Evolutionary conservation across 805 yeast genomes (phyloP).

Genomic region (Candida oleophila): DNA sequence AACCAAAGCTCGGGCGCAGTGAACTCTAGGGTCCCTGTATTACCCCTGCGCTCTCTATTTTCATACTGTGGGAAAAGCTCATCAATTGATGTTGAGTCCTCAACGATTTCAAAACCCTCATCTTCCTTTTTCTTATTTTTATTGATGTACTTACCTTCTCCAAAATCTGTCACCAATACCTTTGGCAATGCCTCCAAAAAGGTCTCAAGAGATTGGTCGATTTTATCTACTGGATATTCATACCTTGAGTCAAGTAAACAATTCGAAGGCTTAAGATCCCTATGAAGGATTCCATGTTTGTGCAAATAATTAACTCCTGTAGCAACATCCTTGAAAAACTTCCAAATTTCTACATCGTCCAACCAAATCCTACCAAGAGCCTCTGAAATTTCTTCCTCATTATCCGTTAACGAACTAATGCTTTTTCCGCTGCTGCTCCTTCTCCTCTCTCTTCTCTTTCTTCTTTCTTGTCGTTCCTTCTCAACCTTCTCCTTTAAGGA

Average conservation of each 20-base stretch:
- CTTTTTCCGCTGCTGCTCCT: background rate
- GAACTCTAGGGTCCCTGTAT: slow-evolving; percentile 85
- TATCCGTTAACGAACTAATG: slow-evolving; percentile 4
- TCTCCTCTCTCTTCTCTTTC: slow-evolving; percentile 12
- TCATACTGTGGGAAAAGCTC: slow-evolving; percentile 18
- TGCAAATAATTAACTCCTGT: slow-evolving; percentile 75
- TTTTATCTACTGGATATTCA: slow-evolving; percentile 11
- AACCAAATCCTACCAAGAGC: slow-evolving; percentile 30
- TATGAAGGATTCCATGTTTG: slow-evolving; percentile 71
- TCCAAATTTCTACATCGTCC: slow-evolving; percentile 59
- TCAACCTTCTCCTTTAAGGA: slow-evolving; percentile 27
- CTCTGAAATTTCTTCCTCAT: background rate
- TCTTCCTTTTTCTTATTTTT: slow-evolving; percentile 21
- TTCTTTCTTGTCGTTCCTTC: slow-evolving; percentile 21
- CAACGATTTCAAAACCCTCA: slow-evolving; percentile 7
- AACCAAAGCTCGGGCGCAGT: slow-evolving; percentile 81
- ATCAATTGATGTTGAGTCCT: background rate
- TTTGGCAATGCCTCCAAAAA: slow-evolving; percentile 48
- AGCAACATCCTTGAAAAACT: slow-evolving; percentile 65
- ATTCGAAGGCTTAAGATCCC: slow-evolving; percentile 88
- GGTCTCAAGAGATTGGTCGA: slow-evolving; percentile 6
- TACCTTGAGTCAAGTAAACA: slow-evolving; percentile 56
- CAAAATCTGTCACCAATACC: slow-evolving; percentile 84
- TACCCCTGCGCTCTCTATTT: slow-evolving; percentile 65
- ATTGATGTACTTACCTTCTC: slow-evolving; percentile 81